Base-by-base conservation (phyloP, 106 monocot species). In the Dioscorea alata region DNA sequence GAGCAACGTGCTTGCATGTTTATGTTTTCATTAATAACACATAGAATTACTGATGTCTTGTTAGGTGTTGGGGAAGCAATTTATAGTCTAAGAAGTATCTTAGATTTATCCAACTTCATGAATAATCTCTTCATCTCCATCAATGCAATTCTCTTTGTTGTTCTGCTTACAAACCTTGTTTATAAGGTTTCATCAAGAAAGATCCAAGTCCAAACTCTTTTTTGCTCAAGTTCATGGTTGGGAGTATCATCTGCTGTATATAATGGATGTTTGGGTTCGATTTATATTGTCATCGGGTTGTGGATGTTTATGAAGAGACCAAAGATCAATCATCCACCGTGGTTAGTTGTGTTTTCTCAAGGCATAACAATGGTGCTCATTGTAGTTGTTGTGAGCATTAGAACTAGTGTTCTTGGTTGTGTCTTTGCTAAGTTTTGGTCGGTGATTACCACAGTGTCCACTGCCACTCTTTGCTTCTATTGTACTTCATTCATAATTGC, bases 331-430 rank as follows among this genome's bases (percentile, higher is more conserved):
- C 80, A 64, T 34, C 24, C 72, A 10, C 78, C 82, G 53, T 89
- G 89, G 86, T 5, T 83, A 6, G 76, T 81, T 18, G n/a, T 77
- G 16, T 74, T 89, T 4, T 54, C 71, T n/a, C 84, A 82, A 17
- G 87, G 92, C 6, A 48, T 87, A 7, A 62, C 74, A 24, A 75
- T 72, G 77, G 4, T 76, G 58, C 59, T 92, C 19, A 52, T 76
- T 33, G 35, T 62, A 48, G 57, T 80, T 8, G 21, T 71, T 18
- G 23, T 71, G 17, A 66, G 63, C 35, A 23, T 66, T 34, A 63
- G 60, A 24, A 12, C 23, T 2, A 67, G 20, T 21, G 16, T n/a
- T 23, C 50, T 78, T 21, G 71, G 64, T 4, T 53, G 20, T 15
- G 1, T 28, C 22, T 84, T 79, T 23, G 10, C 57, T 12, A 75